Conservation (phyloP, 1,139 yeast species). For the Pichia sp. region DNA sequence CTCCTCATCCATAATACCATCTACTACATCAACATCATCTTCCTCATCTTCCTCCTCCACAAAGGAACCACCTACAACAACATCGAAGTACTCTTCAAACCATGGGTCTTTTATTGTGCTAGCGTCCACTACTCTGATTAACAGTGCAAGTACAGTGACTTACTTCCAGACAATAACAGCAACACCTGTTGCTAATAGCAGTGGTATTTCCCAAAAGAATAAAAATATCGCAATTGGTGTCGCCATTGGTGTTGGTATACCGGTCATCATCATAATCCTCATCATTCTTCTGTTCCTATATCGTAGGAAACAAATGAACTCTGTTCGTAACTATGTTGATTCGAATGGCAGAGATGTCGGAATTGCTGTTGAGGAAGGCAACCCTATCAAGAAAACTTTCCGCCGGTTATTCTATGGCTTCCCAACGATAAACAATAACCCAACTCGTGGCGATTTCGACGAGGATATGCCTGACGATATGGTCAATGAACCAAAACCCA, state of each 20-base stretch:
- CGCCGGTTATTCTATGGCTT: constrained; percentile 27
- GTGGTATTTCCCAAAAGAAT: constrained; percentile 39
- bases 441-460: constrained; percentile 23
- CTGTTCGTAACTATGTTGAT: constrained; percentile 29
- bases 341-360: constrained; percentile 33
- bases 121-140: constrained; percentile 17
- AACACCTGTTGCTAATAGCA: constrained; percentile 13
- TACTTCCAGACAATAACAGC: constrained; percentile 20
- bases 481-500: constrained; percentile 12
- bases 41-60: constrained; percentile 5
- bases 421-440: constrained; percentile 14
- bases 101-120: constrained; percentile 16
- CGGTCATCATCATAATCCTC: constrained; percentile 26
- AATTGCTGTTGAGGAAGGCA: constrained; percentile 25
- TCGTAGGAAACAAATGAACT: constrained; percentile 21
- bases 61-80: neutral
- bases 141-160: constrained; percentile 18
- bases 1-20: constrained; percentile 3
- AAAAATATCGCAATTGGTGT: constrained; percentile 48
- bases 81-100: constrained; percentile 12
- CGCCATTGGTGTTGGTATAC: constrained; percentile 38
- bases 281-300: constrained; percentile 20
- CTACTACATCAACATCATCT: constrained; percentile 10
- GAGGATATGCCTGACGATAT: constrained; percentile 25
- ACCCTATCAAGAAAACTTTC: constrained; percentile 20